Evolutionary conservation across 2,329 filamentous ascomycete genomes (phyloP).

Genomic region (Graphilbum sp.): DNA sequence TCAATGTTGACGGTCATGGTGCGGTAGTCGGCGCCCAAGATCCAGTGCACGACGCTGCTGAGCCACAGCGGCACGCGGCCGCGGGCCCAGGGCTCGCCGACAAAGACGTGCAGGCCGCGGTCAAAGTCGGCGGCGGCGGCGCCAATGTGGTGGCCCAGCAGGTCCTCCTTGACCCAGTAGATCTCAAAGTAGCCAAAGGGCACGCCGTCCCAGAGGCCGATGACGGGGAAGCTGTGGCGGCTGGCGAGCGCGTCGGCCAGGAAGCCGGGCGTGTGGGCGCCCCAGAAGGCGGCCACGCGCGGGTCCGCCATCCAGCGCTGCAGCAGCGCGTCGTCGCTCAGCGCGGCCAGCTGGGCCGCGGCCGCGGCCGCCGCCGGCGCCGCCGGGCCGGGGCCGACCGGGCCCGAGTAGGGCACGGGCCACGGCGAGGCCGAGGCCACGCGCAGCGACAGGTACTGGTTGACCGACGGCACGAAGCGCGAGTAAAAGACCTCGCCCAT

Average conservation of each 20-base stretch:
- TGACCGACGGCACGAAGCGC: slow-evolving; percentile 65
- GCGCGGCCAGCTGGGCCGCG: slow-evolving; percentile 22
- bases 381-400: slow-evolving; percentile 16
- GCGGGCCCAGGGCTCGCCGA: slow-evolving; percentile 85
- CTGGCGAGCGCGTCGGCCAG: slow-evolving; percentile 47
- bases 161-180: slow-evolving; percentile 95
- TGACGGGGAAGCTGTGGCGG: slow-evolving; percentile 72
- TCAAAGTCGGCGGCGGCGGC: slow-evolving; percentile 56
- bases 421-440: slow-evolving; percentile 55
- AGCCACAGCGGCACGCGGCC: slow-evolving; percentile 74
- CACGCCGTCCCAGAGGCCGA: slow-evolving; percentile 85
- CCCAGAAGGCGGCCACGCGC: slow-evolving; percentile 77
- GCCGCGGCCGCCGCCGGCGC: slow-evolving; percentile 16
- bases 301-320: slow-evolving; percentile 80
- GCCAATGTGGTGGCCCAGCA: slow-evolving; percentile 52
- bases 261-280: slow-evolving; percentile 48
- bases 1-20: slow-evolving; percentile 77
- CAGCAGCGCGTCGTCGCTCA: slow-evolving; percentile 44
- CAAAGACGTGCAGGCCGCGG: slow-evolving; percentile 70
- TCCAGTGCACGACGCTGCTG: slow-evolving; percentile 74
- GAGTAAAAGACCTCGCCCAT: slow-evolving; percentile 88
- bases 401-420: slow-evolving; percentile 50
- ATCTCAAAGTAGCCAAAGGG: slow-evolving; percentile 97
- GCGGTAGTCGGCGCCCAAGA: slow-evolving; percentile 58
- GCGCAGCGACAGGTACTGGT: slow-evolving; percentile 78